Percentiles rank a stretch among this genome's conserved stretches.
Conservation (phyloP, 441 rosid genomes). For the Adansonia gregorii region DNA sequence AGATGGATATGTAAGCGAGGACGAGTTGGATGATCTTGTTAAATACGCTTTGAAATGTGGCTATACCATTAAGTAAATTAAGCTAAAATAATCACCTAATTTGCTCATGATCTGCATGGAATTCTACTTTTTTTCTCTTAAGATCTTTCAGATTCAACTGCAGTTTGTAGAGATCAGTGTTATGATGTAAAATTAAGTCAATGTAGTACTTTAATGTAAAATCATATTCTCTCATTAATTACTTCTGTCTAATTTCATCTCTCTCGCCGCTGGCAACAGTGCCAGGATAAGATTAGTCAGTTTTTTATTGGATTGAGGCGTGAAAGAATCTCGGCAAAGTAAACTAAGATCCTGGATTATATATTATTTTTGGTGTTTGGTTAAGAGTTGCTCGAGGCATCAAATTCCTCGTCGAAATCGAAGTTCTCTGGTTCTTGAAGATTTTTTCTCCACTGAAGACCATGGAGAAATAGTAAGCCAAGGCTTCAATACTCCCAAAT, state of each 20-base stretch:
- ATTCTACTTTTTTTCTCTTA: background rate
- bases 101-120: background rate
- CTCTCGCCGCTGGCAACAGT: no score
- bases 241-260: background rate
- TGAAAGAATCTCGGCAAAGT: no score
- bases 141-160: background rate
- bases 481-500: no score
- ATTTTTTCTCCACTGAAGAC: no score
- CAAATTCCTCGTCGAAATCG: no score
- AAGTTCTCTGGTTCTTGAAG: no score
- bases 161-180: background rate
- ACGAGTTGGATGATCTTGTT: conserved; percentile 26
- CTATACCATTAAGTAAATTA: conserved; percentile 1
- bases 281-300: no score
- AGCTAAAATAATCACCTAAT: background rate
- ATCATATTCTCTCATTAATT: background rate
- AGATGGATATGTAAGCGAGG: conserved; percentile 24
- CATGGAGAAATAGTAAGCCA: no score
- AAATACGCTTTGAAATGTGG: conserved; percentile 4
- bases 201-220: background rate
- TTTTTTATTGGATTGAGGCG: no score
- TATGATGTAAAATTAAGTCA: background rate
- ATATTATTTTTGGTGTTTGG: no score
- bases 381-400: no score
- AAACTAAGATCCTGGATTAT: no score